These are phyloP conservation scores for Penicillium hesseltinei DNA, from an alignment of 2,329 filamentous ascomycete species.

Conservation along the genomic window DNA sequence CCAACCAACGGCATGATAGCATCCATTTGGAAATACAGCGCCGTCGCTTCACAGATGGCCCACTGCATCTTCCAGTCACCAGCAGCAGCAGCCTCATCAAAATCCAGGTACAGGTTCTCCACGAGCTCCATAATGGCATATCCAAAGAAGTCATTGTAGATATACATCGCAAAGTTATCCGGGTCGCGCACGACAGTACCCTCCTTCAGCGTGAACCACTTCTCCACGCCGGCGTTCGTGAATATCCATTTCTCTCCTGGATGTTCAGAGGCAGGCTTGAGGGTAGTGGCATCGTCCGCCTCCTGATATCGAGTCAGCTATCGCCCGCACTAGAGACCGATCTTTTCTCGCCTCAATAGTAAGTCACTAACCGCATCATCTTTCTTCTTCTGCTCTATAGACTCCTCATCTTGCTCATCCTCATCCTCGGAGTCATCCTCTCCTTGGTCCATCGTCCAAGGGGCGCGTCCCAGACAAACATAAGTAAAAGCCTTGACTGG, in stretches of 20 bases:
- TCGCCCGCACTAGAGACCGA: not conserved
- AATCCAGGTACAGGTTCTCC: constrained; percentile 46
- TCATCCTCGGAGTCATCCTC: not conserved
- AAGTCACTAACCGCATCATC: not conserved
- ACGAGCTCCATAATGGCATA: constrained; percentile 46
- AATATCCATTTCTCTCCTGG: constrained; percentile 1
- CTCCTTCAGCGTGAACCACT: not conserved
- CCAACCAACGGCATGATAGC: constrained; percentile 20
- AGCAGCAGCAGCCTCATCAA: constrained; percentile 30
- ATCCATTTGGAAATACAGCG: constrained; percentile 28
- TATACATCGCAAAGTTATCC: constrained; percentile 45
- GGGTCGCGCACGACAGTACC: constrained; percentile 16
- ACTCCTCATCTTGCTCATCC: not conserved
- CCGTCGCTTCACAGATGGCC: constrained; percentile 43
- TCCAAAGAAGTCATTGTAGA: constrained; percentile 44
- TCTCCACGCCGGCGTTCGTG: not conserved
- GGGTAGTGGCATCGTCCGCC: not conserved
- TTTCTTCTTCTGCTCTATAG: constrained; percentile 1
- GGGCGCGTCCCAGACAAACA: not conserved
- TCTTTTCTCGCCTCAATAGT: not conserved
- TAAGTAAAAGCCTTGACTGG: not conserved
- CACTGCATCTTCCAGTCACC: constrained; percentile 41
- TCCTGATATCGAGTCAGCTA: not conserved
- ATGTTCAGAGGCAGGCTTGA: not conserved
- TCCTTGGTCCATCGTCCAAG: not conserved